Base-by-base conservation (phyloP, 2,329 filamentous ascomycete species). In the Thielaviopsis euricoi region DNA sequence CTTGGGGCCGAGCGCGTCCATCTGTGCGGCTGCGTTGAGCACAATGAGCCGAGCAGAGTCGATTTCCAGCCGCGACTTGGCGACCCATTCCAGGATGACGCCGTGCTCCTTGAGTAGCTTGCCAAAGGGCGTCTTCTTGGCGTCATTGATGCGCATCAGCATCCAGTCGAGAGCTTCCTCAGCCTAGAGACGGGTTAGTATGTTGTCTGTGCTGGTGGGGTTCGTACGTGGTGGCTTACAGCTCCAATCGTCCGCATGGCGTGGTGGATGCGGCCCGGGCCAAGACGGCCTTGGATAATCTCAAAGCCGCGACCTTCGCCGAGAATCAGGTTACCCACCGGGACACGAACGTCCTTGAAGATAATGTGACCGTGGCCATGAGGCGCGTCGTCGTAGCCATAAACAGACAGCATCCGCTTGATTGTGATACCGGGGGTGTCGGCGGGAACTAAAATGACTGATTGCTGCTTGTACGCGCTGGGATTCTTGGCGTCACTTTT, bases 371-470 rank as follows among this genome's bases (percentile, higher is more conserved):
- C 93, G 73, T 98, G 93, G 58, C 93, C 93, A 70, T 98, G 93
- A 2, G 93, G 93, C n/a, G 93, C 93, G 66, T 98, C 93, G 69
- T 97, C 93, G 73, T 89, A 97, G 59, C 93, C 93, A 71, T 94
- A 95, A 63, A 97, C 91, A 55, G 79, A 85, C 58, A 98, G 76
- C 88, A 96, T 95, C 64, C 93, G 85, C 72, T 95, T 81, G 65
- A 97, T 85, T n/a, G 83, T 95, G 66, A 97, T 85, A 59, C 93
- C 93, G 21, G 86, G 85, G 1, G 87, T 83, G 63, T 80, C 76
- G 19, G 87, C 81, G 1, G 90, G 88, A 17, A 97, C 93, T 26
- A 97, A 77, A 54, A 97, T 80, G 62, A 98, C 90, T 25, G 89
- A 96, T 72, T 97, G 93, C 68, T 96, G 90, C 67, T 80, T 81